Evolutionary conservation across 2,329 filamentous ascomycete species (phyloP).

Genomic region (Ceratocystis eucalypticola): DNA sequence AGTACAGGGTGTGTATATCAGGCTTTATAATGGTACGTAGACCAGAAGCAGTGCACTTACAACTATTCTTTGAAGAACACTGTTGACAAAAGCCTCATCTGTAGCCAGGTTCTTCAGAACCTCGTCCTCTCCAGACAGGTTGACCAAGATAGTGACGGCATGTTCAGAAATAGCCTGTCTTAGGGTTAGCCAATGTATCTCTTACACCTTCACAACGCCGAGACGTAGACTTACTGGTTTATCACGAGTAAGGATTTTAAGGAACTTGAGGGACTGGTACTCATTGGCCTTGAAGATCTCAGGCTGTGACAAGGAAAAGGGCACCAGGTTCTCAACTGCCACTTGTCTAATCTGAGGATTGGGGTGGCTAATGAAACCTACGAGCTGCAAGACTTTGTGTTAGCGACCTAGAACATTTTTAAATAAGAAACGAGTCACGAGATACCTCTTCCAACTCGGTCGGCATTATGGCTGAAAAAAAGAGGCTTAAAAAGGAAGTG

Average conservation of each 20-base stretch:
- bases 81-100: constrained; percentile 70
- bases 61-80: constrained; percentile 58
- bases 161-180: constrained; percentile 75
- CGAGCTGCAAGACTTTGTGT: constrained; percentile 44
- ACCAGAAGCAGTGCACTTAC: constrained; percentile 34
- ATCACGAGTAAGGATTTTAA: constrained; percentile 72
- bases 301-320: constrained; percentile 61
- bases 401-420: constrained; percentile 6
- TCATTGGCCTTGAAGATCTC: constrained; percentile 72
- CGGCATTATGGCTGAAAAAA: constrained; percentile 40
- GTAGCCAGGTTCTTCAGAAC: constrained; percentile 58
- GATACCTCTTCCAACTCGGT: constrained; percentile 63
- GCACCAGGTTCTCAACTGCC: constrained; percentile 74
- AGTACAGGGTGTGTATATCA: no score
- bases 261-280: constrained; percentile 65
- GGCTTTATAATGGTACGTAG: no score
- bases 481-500: not conserved
- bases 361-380: constrained; percentile 84
- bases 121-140: constrained; percentile 63
- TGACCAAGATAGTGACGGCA: constrained; percentile 80
- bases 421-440: not conserved
- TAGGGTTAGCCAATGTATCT: constrained; percentile 9
- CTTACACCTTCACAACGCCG: no score
- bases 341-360: constrained; percentile 82
- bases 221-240: constrained; percentile 48